Base-by-base conservation (phyloP, 805 yeast genomes). In the Sporopachydermia quercuum region DNA sequence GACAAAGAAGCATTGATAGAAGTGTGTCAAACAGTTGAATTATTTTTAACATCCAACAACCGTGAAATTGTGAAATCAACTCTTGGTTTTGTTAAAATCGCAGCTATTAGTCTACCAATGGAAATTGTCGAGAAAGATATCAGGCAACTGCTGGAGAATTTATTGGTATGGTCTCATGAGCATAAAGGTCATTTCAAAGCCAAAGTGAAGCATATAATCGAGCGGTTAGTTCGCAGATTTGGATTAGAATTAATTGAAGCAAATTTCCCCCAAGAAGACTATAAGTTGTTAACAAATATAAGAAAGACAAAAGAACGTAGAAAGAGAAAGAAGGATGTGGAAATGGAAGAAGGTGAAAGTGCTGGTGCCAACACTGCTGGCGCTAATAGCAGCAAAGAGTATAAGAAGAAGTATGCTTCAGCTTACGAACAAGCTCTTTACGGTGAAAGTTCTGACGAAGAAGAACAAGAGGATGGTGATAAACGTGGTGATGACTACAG, bases 121-220 rank as follows among this genome's bases (percentile, higher is more conserved):
- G 94, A 82, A 16, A 53, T 77, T 48, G 75, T 91, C 40, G 70
- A 69, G 48, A 68, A 76, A 5, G 76, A 78, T 48, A 70, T 89
- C 50, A 67, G 67, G 23, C 76, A 71, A 6, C 61, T 91, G 39
- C 63, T 91, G 40, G 65, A 71, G 17, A 79, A 82, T 50, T 68
- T 91, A 51, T 66, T 91, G 71, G 75, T 76, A 45, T 87, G 96
- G 91, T 84, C 96, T 35, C 91, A 85, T 56, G 96, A 87, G 56
- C 96, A 89, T 60, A 84, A 85, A 53, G 93, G 94, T 37, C 95
- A 86, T 55, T 91, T 91, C 70, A 86, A 84, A 56, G 73, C 87
- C 11, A 89, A 84, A 58, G 89, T 91, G 30, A 84, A 85, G 63
- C 96, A 91, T 54, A 80, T 91, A 40, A 66, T 91, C 45, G 99